These are phyloP conservation scores for Xylariaceae sp. DNA, from an alignment of 2,329 filamentous ascomycete genomes.

Conservation along the genomic window DNA sequence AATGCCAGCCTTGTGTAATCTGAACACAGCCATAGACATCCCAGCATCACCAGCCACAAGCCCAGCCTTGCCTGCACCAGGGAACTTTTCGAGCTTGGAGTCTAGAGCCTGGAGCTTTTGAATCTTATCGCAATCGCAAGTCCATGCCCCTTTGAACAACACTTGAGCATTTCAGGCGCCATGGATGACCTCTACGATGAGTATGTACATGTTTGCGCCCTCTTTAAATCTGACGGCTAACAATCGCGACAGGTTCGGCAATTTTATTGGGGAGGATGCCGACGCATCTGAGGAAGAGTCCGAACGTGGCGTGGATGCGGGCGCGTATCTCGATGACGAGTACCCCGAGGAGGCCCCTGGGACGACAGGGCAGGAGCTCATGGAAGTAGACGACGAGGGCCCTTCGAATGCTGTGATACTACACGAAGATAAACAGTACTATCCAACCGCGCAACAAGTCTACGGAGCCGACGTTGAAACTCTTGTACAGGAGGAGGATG, in stretches of 20 bases:
- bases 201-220: slow-evolving; percentile 52
- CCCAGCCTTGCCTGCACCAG: slow-evolving; percentile 15
- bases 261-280: slow-evolving; percentile 93
- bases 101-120: slow-evolving; percentile 11
- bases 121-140: slow-evolving; percentile 21
- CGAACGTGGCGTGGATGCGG: slow-evolving; percentile 73
- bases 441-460: slow-evolving; percentile 94
- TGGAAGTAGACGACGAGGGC: slow-evolving; percentile 90
- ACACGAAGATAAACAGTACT: slow-evolving; percentile 99
- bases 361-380: slow-evolving; percentile 77
- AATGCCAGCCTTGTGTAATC: slow-evolving; percentile 18
- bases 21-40: too few relatives aligned
- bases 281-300: slow-evolving; percentile 87
- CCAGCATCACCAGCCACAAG: slow-evolving; percentile 14
- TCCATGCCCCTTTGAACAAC: slow-evolving; percentile 26
- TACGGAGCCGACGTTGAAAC: slow-evolving; percentile 96
- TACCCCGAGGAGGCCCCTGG: slow-evolving; percentile 70
- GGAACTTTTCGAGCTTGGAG: slow-evolving; percentile 25
- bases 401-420: slow-evolving; percentile 96
- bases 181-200: slow-evolving; percentile 99
- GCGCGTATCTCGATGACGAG: slow-evolving; percentile 83
- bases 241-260: slow-evolving; percentile 75
- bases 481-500: slow-evolving; percentile 94
- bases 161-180: slow-evolving; percentile 36
- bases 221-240: neutral